Conservation (phyloP, 257 asterid genomes). For the Petunia axillaris region DNA sequence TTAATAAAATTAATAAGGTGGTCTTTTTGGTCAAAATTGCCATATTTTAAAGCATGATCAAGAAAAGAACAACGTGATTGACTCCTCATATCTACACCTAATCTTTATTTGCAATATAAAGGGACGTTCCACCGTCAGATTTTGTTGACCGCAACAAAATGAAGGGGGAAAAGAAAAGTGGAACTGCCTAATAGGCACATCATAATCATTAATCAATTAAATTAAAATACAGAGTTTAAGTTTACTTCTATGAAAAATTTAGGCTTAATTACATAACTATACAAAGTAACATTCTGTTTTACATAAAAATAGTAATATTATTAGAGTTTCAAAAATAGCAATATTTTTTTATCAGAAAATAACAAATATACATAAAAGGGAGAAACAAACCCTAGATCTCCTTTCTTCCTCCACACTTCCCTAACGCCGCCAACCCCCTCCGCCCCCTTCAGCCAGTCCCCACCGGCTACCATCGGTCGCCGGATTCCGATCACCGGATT, state of each 20-base stretch:
- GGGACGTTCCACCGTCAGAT: background rate
- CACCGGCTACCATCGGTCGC: too few species aligned
- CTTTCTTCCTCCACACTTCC: too few species aligned
- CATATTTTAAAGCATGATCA: background rate
- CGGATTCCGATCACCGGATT: too few species aligned
- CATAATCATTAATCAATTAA: background rate
- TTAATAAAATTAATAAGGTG: background rate
- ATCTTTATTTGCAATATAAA: background rate
- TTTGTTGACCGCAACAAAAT: background rate
- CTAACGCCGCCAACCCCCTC: too few species aligned
- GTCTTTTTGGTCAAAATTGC: background rate
- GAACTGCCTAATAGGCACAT: background rate
- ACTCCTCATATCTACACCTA: constrained; percentile 9
- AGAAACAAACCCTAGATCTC: too few species aligned
- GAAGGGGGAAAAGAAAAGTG: background rate
- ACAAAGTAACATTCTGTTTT: too few species aligned
- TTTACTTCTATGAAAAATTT: background rate
- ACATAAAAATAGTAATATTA: too few species aligned
- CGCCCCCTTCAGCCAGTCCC: too few species aligned
- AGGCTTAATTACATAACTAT: too few species aligned
- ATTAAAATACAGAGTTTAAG: constrained; percentile 2
- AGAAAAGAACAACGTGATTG: constrained; percentile 8
- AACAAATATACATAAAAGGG: too few species aligned
- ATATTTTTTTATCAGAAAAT: too few species aligned
- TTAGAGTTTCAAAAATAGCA: too few species aligned